These are phyloP conservation scores for Pythium pyrilobum DNA, from an alignment of 352 stramenopile genomes.

Conservation along the genomic window DNA sequence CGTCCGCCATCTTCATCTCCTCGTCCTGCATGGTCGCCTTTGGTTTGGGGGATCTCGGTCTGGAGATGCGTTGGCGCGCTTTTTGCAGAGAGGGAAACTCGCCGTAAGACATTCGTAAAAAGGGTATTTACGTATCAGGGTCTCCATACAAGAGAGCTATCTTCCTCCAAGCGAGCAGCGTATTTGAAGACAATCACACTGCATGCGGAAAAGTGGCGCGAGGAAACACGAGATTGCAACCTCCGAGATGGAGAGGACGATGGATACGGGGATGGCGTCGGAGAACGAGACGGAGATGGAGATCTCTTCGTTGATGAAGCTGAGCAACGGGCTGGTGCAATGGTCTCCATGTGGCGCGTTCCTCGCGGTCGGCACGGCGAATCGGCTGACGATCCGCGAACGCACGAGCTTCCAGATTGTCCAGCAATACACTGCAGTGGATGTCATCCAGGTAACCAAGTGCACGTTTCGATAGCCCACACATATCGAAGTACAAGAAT, in stretches of 20 bases:
- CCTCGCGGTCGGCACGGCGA: conserved; percentile 44
- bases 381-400: conserved; percentile 55
- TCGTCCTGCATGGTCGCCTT: conserved; percentile 37
- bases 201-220: background rate
- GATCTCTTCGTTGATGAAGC: conserved; percentile 48
- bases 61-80: conserved; percentile 10
- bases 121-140: conserved; percentile 1
- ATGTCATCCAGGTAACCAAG: conserved; percentile 45
- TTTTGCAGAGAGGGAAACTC: no score
- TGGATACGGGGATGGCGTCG: conserved; percentile 1
- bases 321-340: conserved; percentile 48
- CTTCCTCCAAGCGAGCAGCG: conserved; percentile 3
- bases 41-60: background rate
- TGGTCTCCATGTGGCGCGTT: conserved; percentile 64
- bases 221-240: conserved; percentile 2
- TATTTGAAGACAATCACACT: conserved; percentile 14
- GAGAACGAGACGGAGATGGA: conserved; percentile 21
- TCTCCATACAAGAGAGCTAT: background rate
- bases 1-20: conserved; percentile 60
- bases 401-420: conserved; percentile 43
- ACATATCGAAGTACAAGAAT: no score
- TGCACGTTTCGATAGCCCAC: no score
- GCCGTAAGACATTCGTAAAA: background rate
- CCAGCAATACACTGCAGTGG: conserved; percentile 54
- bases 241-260: background rate